A percentile compares a stretch with the other conserved stretches of the same genome.
phyloP scores from a whole-genome alignment of 2,329 filamentous ascomycete species.

The Pseudofabraea citricarpa region DNA sequence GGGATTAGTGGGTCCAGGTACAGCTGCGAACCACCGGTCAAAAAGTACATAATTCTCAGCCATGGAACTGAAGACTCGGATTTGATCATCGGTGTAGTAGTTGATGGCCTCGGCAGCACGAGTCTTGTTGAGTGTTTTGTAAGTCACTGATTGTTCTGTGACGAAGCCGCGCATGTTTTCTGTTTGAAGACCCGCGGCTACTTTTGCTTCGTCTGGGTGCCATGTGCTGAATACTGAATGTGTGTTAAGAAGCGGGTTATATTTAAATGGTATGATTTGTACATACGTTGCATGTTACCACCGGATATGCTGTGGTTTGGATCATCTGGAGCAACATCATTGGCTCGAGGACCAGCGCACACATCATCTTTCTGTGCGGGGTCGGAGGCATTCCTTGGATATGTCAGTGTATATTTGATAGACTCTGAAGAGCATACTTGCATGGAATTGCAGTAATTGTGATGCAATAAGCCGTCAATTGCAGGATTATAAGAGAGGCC shows the following conservation, averaged over 20 bases:
- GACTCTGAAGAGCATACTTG: slow-evolving; percentile 14
- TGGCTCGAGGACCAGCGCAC: slow-evolving; percentile 32
- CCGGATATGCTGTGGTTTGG: slow-evolving; percentile 38
- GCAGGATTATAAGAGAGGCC: slow-evolving; percentile 31
- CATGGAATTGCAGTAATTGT: slow-evolving; percentile 36
- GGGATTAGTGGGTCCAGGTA: slow-evolving; percentile 34
- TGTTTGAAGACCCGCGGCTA: slow-evolving; percentile 12
- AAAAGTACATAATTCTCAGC: slow-evolving; percentile 39
- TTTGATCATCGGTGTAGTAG: slow-evolving; percentile 36
- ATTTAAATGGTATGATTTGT: neutral
- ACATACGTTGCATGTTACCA: slow-evolving; percentile 33
- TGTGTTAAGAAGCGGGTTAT: slow-evolving; percentile 5
- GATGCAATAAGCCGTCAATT: slow-evolving; percentile 32
- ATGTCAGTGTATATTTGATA: slow-evolving; percentile 3
- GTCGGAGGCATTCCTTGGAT: slow-evolving; percentile 20
- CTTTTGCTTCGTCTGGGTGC: slow-evolving; percentile 27
- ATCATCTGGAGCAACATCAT: slow-evolving; percentile 35
- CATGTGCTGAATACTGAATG: slow-evolving; percentile 30
- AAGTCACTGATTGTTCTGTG: slow-evolving; percentile 34
- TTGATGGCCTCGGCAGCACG: slow-evolving; percentile 37
- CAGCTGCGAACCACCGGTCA: slow-evolving; percentile 36
- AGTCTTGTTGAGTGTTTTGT: slow-evolving; percentile 28
- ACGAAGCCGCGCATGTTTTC: slow-evolving; percentile 35
- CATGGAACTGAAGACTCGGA: slow-evolving; percentile 34
- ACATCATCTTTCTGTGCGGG: slow-evolving; percentile 24